phyloP scores from a whole-genome alignment of 495 filamentous ascomycete genomes.

The Glarea lozoyensis region DNA sequence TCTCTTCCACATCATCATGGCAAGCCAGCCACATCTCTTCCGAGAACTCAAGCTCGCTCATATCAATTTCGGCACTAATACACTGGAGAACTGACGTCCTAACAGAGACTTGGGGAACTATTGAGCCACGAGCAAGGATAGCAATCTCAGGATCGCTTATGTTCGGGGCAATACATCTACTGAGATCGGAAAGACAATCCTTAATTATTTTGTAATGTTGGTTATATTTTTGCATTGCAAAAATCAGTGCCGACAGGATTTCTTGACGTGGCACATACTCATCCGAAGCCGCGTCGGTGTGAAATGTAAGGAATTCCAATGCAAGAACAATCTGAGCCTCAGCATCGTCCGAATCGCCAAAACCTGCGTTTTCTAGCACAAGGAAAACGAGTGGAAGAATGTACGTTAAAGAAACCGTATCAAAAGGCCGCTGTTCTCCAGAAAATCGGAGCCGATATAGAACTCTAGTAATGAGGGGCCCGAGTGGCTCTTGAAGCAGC shows the following conservation, averaged over 20 bases:
- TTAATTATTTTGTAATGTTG: slow-evolving; percentile 93
- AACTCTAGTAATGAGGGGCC: slow-evolving; percentile 79
- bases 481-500: slow-evolving; percentile 68
- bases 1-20: slow-evolving; percentile 86
- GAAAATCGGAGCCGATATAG: slow-evolving; percentile 85
- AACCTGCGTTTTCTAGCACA: slow-evolving; percentile 67
- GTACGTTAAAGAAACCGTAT: slow-evolving; percentile 76
- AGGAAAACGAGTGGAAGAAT: slow-evolving; percentile 72
- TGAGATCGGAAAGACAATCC: slow-evolving; percentile 79
- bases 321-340: slow-evolving; percentile 84
- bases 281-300: slow-evolving; percentile 66
- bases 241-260: slow-evolving; percentile 58
- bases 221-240: slow-evolving; percentile 77
- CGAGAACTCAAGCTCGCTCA: slow-evolving; percentile 75
- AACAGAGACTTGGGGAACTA: slow-evolving; percentile 70
- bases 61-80: slow-evolving; percentile 81
- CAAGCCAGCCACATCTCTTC: slow-evolving; percentile 89
- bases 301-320: slow-evolving; percentile 84
- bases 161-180: slow-evolving; percentile 67
- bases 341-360: slow-evolving; percentile 66
- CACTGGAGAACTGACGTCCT: slow-evolving; percentile 83
- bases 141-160: slow-evolving; percentile 60
- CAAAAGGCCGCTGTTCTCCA: slow-evolving; percentile 86
- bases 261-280: slow-evolving; percentile 65
- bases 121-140: slow-evolving; percentile 61